Conservation (phyloP, 306 rosid genomes). For the Cucurbita argyrosperma region DNA sequence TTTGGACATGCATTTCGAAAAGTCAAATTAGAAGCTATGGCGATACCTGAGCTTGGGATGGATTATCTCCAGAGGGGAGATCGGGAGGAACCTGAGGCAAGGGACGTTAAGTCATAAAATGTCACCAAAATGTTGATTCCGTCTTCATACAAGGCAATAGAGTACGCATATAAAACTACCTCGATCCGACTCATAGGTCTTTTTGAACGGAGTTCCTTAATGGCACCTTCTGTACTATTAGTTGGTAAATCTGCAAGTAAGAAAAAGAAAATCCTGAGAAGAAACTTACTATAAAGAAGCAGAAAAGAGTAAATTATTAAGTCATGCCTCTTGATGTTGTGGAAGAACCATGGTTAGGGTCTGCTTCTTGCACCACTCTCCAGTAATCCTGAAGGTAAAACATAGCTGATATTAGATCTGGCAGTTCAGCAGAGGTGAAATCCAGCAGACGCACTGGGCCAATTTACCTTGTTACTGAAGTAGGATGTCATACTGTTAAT, state of each 20-base stretch:
- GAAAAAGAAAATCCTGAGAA: slow-evolving; percentile 7
- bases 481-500: slow-evolving; percentile 46
- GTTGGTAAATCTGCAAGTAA: slow-evolving; percentile 41
- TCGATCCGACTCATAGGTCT: slow-evolving; percentile 76
- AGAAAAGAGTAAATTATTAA: slow-evolving; percentile 11
- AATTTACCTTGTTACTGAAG: slow-evolving; percentile 66
- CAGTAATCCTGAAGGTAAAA: slow-evolving; percentile 41
- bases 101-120: neutral
- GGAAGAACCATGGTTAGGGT: slow-evolving; percentile 23
- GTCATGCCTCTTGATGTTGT: slow-evolving; percentile 49
- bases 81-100: slow-evolving; percentile 69
- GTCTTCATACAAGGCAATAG: neutral
- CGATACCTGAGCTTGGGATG: slow-evolving; percentile 37
- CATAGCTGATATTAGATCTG: slow-evolving; percentile 5
- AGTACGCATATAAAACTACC: slow-evolving; percentile 23
- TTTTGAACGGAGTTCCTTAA: slow-evolving; percentile 38
- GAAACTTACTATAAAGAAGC: neutral
- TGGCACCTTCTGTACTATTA: slow-evolving; percentile 53
- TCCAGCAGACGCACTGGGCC: slow-evolving; percentile 10
- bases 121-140: neutral
- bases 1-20: neutral
- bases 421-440: slow-evolving; percentile 11
- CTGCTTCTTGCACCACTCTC: slow-evolving; percentile 43
- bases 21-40: slow-evolving; percentile 3
- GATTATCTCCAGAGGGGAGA: slow-evolving; percentile 38